A percentile compares a stretch with the other conserved stretches of the same genome.
Conservation (phyloP, 2,329 filamentous ascomycete species). For the Laburnicola sp. region DNA sequence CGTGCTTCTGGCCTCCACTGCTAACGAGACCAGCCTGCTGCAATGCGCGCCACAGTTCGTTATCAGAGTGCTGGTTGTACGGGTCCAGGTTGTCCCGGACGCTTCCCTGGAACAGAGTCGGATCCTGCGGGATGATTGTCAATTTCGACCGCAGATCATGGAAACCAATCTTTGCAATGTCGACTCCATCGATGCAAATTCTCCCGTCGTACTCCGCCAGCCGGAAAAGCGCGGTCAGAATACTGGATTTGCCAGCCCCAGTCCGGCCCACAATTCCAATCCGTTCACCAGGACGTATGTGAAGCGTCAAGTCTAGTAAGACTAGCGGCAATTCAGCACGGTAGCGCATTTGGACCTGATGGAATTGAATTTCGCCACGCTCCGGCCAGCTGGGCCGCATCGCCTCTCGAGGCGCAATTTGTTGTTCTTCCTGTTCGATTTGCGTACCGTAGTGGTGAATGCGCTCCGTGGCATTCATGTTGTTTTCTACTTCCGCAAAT, state of each 20-base stretch:
- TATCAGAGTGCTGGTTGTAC: conserved; percentile 75
- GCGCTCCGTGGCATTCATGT: conserved; percentile 95
- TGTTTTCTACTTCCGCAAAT: conserved; percentile 93
- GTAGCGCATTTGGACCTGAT: conserved; percentile 58
- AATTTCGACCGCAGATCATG: conserved; percentile 75
- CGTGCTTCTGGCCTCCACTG: conserved; percentile 51
- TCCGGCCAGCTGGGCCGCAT: conserved; percentile 80
- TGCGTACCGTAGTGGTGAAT: conserved; percentile 85
- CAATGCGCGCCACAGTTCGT: conserved; percentile 76
- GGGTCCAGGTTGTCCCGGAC: conserved; percentile 80
- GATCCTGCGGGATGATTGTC: conserved; percentile 83
- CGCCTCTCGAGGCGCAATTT: conserved; percentile 68
- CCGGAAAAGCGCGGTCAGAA: conserved; percentile 81
- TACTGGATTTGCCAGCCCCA: conserved; percentile 79
- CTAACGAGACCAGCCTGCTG: conserved; percentile 73
- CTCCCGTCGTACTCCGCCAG: conserved; percentile 57
- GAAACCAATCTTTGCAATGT: conserved; percentile 72
- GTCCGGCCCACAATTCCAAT: conserved; percentile 82
- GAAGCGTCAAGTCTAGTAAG: conserved; percentile 60
- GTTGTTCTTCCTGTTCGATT: conserved; percentile 78
- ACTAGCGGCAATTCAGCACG: conserved; percentile 54
- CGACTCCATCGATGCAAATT: conserved; percentile 55
- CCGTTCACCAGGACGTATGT: conserved; percentile 73
- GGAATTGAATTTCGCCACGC: conserved; percentile 67
- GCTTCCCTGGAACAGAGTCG: conserved; percentile 79